These are phyloP conservation scores for Mycena capillaripes DNA, from an alignment of 768 basidiomycete species.

Conservation along the genomic window DNA sequence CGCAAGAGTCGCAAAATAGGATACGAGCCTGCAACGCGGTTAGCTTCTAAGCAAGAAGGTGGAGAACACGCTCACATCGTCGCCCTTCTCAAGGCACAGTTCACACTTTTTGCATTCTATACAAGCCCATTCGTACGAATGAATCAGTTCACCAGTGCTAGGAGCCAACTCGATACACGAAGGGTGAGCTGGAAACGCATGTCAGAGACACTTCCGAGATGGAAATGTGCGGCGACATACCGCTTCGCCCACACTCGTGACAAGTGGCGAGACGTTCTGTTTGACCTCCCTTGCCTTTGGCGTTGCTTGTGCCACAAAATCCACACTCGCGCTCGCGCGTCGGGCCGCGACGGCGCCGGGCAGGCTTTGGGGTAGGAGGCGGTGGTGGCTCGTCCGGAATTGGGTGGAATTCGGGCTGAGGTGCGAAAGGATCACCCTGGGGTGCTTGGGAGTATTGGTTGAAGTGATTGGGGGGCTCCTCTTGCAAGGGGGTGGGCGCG, in stretches of 20 bases:
- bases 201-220: conserved; percentile 22
- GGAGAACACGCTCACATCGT: conserved; percentile 77
- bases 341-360: conserved; percentile 60
- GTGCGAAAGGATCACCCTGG: conserved; percentile 88
- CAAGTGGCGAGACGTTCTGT: conserved; percentile 85
- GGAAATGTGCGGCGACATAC: conserved; percentile 55
- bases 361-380: conserved; percentile 57
- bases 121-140: conserved; percentile 88
- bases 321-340: conserved; percentile 78
- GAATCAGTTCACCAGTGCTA: conserved; percentile 71
- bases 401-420: conserved; percentile 68
- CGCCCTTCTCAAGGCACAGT: conserved; percentile 86
- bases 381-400: conserved; percentile 59
- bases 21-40: conserved; percentile 71
- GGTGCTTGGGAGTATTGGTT: conserved; percentile 80
- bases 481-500: conserved; percentile 39
- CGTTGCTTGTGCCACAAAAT: conserved; percentile 80
- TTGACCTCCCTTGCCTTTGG: conserved; percentile 67
- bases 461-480: conserved; percentile 51
- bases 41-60: conserved; percentile 33
- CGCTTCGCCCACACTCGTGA: conserved; percentile 85
- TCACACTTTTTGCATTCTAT: conserved; percentile 95
- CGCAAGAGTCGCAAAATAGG: conserved; percentile 94
- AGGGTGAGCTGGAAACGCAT: conserved; percentile 77
- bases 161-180: conserved; percentile 79